Evolutionary conservation across 441 rosid genomes (phyloP), one percentile per base, ranked within the genome.

Genomic region (Flueggea neowawraea): DNA sequence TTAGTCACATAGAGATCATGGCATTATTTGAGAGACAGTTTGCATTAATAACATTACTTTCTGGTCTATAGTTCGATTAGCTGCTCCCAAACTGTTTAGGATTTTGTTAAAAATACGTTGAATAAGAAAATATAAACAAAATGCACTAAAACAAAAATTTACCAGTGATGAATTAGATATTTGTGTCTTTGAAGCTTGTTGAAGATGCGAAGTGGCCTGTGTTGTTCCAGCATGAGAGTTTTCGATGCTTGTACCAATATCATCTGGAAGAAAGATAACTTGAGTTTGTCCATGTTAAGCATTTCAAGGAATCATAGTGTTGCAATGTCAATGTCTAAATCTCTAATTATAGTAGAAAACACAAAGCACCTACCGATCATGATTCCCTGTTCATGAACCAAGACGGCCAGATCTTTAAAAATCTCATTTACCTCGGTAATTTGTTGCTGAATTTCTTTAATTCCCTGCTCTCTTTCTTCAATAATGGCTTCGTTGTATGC

Each of bases 341-440:
- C 54, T 1, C 15, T 14, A 14, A 6, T 51, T 51, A 8, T 14
- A 12, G 15, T 5, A 58, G 68, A 31, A 64, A 52, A 31, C 55
- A 64, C 52, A 55, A 28, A 44, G 44, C 53, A 32, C 67, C 65
- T 66, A 88, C 96, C 96, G 43, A 88, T 90, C 84, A 90, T 80
- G 22, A 83, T 58, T 77, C 97, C 98, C 76, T 93, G 98, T 52
- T 93, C 96, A 45, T 90, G 95, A 64, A 93, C 96, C 28, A 90
- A 78, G 50, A 90, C 95, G 6, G 95, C 96, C 9, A 90, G 96
- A 82, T 93, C 96, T 72, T 88, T 93, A 52, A 93, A 87, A 12
- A 88, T 87, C 69, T 88, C 98, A 11, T 90, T 93, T 67, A 90
- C 98, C 79, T 90, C 96, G n/a, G 95, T 96, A 72, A 93, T 90